Base-by-base conservation (phyloP, 345 rosid species). In the Cardamine chenopodiifolia region DNA sequence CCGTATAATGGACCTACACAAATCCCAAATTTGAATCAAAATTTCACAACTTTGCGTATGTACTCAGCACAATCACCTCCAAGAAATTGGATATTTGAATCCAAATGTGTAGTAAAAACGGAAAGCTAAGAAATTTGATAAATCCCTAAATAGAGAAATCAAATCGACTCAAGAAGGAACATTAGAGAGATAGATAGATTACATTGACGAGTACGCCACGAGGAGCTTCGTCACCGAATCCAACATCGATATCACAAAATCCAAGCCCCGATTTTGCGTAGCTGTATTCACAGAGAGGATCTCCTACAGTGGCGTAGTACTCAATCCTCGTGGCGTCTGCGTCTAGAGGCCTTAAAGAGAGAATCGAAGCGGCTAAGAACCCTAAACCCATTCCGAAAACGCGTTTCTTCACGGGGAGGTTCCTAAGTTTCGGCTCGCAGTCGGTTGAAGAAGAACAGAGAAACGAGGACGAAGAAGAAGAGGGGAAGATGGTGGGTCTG, bases 281-380 rank as follows among this genome's bases (percentile, higher is more conserved):
- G 70, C 76, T 88, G 79, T 85, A 73, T 64, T 91, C 95, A 40
- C 95, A 94, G 8, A 75, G 74, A 63, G 98, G 98, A 60, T 91
- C 98, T 42, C 85, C 93, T 0, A 83, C 87, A 1, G 98, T 94
- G 12, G 96, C 98, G 75, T 84, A 94, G 71, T 94, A 94, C 85
- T 91, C 82, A 22, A 94, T 82, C 70, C 96, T 83, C 47, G 96
- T 94, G 3, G 98, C 98, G 58, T 90, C 85, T 15, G 97, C 97
- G 34, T 90, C 85, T 29, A 85, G 29, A 0, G 98, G 97, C 0
- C 91, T 71, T 29, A 88, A 62, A 39, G 83, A 77, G 42, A 94
- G 81, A 62, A 87, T 71, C 13, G 93, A 83, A 63, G 98, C 89
- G 6, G 90, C 90, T 75, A 94, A 58, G 44, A 94, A 48, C 49